These are phyloP conservation scores for Cyberlindnera euphorbiiphila DNA, from an alignment of 805 yeast species.

Conservation along the genomic window DNA sequence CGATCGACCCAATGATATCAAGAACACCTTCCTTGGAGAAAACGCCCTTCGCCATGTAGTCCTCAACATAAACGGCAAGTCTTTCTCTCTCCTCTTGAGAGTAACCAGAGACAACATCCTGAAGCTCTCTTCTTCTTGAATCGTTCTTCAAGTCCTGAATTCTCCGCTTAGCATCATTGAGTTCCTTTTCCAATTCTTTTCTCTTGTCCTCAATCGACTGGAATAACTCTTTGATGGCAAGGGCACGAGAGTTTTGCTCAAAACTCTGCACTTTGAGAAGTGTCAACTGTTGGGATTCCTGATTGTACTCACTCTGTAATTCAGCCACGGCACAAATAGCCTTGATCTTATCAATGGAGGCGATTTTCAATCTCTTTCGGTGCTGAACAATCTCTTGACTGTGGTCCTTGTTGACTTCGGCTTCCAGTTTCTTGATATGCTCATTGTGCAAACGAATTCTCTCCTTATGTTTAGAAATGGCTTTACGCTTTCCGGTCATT, in stretches of 20 bases:
- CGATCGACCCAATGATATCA: slow-evolving; percentile 40
- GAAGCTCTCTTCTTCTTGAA: slow-evolving; percentile 28
- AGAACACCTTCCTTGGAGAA: slow-evolving; percentile 38
- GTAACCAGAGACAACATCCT: slow-evolving; percentile 31
- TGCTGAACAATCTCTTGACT: slow-evolving; percentile 34
- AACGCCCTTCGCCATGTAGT: slow-evolving; percentile 32
- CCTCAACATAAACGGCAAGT: slow-evolving; percentile 37
- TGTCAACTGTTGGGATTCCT: slow-evolving; percentile 25
- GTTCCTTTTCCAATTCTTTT: slow-evolving; percentile 24
- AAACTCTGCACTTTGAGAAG: slow-evolving; percentile 29
- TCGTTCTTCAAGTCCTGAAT: slow-evolving; percentile 23
- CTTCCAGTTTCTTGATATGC: slow-evolving; percentile 32
- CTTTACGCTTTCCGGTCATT: slow-evolving; percentile 11
- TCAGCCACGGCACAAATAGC: slow-evolving; percentile 23
- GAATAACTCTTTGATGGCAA: slow-evolving; percentile 30
- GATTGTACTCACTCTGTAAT: slow-evolving; percentile 26
- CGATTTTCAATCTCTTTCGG: slow-evolving; percentile 27
- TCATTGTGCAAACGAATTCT: slow-evolving; percentile 30
- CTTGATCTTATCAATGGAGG: slow-evolving; percentile 24
- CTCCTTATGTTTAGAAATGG: slow-evolving; percentile 23
- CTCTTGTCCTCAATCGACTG: slow-evolving; percentile 30
- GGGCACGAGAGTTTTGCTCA: slow-evolving; percentile 39
- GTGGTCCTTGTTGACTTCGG: slow-evolving; percentile 40
- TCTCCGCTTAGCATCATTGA: slow-evolving; percentile 30
- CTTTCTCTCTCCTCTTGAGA: slow-evolving; percentile 36